A percentile compares a stretch with the other conserved stretches of the same genome.
Conservation (phyloP, 2,329 filamentous ascomycete genomes). For the Furcasterigmium sp. region DNA sequence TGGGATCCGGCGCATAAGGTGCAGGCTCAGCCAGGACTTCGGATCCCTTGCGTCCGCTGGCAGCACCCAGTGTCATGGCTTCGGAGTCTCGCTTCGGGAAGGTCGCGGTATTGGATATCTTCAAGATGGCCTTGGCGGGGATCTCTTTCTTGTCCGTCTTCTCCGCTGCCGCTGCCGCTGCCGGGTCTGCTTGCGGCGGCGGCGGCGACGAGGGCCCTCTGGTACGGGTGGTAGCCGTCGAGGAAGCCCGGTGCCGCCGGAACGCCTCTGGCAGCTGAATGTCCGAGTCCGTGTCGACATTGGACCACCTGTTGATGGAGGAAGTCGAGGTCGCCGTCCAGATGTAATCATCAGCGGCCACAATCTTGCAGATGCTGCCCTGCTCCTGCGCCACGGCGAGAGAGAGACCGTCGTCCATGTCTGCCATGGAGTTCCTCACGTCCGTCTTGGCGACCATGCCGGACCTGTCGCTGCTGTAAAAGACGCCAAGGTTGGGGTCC, state of each 20-base stretch:
- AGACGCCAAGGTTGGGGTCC: slow-evolving; percentile 77
- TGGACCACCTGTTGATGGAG: slow-evolving; percentile 86
- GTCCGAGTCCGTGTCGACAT: slow-evolving; percentile 73
- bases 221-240: slow-evolving; percentile 25
- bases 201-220: slow-evolving; percentile 22
- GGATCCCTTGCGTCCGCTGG: slow-evolving; percentile 38
- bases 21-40: slow-evolving; percentile 43
- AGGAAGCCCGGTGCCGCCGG: slow-evolving; percentile 41
- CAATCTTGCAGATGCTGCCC: slow-evolving; percentile 67
- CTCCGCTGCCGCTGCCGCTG: slow-evolving; percentile 22
- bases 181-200: slow-evolving; percentile 14
- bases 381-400: slow-evolving; percentile 91
- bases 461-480: slow-evolving; percentile 91
- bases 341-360: slow-evolving; percentile 68
- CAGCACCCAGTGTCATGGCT: slow-evolving; percentile 30
- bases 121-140: slow-evolving; percentile 69
- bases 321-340: slow-evolving; percentile 90
- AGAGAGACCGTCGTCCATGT: slow-evolving; percentile 81
- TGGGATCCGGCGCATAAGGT: slow-evolving; percentile 38
- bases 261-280: slow-evolving; percentile 58
- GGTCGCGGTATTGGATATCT: slow-evolving; percentile 76
- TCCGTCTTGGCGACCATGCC: slow-evolving; percentile 97
- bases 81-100: slow-evolving; percentile 62
- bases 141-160: slow-evolving; percentile 72
- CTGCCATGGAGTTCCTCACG: slow-evolving; percentile 60